These are phyloP conservation scores for Pythium inflatum DNA, from an alignment of 352 stramenopile species.

Conservation along the genomic window DNA sequence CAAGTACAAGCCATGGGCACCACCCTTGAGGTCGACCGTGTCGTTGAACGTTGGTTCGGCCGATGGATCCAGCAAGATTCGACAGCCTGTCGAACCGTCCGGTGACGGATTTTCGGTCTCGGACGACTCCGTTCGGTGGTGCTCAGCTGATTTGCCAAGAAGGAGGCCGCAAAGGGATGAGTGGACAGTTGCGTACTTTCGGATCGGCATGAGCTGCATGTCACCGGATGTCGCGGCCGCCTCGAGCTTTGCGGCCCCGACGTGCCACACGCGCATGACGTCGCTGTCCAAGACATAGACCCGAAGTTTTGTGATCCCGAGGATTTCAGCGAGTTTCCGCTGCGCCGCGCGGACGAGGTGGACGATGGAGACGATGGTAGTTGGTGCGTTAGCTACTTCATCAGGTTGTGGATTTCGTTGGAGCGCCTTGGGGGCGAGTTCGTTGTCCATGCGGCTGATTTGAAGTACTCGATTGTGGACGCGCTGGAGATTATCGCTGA, in stretches of 20 bases:
- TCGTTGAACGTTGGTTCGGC: slow-evolving; percentile 70
- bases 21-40: slow-evolving; percentile 65
- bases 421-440: slow-evolving; percentile 45
- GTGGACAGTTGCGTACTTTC: slow-evolving; percentile 62
- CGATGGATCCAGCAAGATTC: slow-evolving; percentile 49
- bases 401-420: not conserved
- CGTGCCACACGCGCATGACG: slow-evolving; percentile 57
- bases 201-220: slow-evolving; percentile 37
- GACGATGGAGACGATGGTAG: slow-evolving; percentile 38
- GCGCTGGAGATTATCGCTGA: slow-evolving; percentile 54
- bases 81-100: slow-evolving; percentile 12
- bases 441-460: slow-evolving; percentile 48
- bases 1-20: slow-evolving; percentile 62
- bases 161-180: slow-evolving; percentile 63
- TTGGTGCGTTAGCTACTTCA: not conserved
- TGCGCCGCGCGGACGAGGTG: slow-evolving; percentile 61
- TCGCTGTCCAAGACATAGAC: slow-evolving; percentile 67
- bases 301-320: slow-evolving; percentile 67
- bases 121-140: not conserved
- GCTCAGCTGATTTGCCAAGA: slow-evolving; percentile 16
- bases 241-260: slow-evolving; percentile 37
- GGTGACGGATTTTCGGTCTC: not conserved
- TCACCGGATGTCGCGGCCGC: slow-evolving; percentile 25
- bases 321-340: slow-evolving; percentile 56
- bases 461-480: slow-evolving; percentile 65